Conservation (phyloP, 75 land plant species). For the Picea sitchensis region DNA sequence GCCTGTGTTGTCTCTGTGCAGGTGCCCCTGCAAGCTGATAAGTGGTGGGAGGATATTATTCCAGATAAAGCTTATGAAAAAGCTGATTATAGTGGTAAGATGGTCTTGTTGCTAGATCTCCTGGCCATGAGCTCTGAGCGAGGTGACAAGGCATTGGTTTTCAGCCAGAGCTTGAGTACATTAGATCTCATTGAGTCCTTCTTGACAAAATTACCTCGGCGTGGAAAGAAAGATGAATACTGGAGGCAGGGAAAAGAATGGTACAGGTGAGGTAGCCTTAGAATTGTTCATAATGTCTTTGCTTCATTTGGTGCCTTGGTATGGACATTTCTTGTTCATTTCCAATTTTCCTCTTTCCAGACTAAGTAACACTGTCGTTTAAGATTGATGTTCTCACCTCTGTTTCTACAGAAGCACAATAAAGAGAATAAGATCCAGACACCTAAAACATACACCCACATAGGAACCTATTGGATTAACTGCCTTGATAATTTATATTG, state of each 20-base stretch:
- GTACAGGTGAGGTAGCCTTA: constrained; percentile 69
- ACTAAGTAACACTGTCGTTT: neutral
- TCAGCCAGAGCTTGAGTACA: constrained; percentile 92
- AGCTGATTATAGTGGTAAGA: constrained; percentile 83
- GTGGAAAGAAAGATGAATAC: constrained; percentile 39
- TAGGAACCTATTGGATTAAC: too few relatives aligned
- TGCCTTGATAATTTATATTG: too few relatives aligned
- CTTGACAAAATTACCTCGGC: constrained; percentile 60
- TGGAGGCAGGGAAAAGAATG: constrained; percentile 93
- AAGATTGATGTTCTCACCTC: neutral
- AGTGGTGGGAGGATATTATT: constrained; percentile 88
- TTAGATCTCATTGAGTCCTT: constrained; percentile 85
- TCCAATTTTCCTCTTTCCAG: neutral
- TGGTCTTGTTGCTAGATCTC: constrained; percentile 84
- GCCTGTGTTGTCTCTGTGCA: neutral
- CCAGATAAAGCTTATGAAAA: constrained; percentile 45
- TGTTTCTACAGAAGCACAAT: neutral
- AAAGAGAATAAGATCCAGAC: neutral
- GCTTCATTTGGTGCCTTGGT: neutral
- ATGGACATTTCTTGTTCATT: neutral
- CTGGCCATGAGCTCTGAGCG: constrained; percentile 72
- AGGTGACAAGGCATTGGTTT: constrained; percentile 85
- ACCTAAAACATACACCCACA: neutral
- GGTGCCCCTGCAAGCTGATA: neutral
- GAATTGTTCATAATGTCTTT: neutral